Evolutionary conservation across 371 early-diverging fungal genomes (phyloP).

Genomic region (Zychaea mexicana): DNA sequence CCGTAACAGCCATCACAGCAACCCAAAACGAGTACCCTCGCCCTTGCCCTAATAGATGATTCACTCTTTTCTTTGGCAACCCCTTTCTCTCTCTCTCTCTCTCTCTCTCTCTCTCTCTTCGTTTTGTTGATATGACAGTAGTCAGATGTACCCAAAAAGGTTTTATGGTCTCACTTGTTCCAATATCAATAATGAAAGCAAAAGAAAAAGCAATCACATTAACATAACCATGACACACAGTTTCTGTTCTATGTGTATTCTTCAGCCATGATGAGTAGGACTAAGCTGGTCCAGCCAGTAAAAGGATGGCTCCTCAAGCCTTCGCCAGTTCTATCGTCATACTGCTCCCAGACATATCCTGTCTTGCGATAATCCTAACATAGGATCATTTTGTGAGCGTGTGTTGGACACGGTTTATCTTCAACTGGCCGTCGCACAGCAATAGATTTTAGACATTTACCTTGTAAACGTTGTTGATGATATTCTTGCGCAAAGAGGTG

Average conservation of each 20-base stretch:
- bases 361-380: slow-evolving; percentile 73
- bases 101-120: background rate
- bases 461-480: slow-evolving; percentile 77
- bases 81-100: background rate
- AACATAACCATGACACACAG: no score
- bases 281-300: slow-evolving; percentile 93
- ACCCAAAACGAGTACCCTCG: background rate
- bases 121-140: no score
- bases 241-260: slow-evolving; percentile 48
- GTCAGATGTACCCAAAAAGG: no score
- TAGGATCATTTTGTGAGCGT: no score
- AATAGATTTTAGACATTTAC: slow-evolving; percentile 39
- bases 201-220: background rate
- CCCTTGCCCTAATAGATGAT: no score
- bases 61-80: no score
- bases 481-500: slow-evolving; percentile 69
- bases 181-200: no score
- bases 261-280: slow-evolving; percentile 80
- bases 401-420: no score
- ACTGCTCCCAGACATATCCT: slow-evolving; percentile 94
- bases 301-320: slow-evolving; percentile 92
- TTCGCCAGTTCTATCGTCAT: slow-evolving; percentile 76
- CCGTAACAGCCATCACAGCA: background rate
- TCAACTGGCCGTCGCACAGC: no score
- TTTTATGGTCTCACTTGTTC: no score